Evolutionary conservation across 2,329 filamentous ascomycete species (phyloP).

Genomic region (Stemphylium lycopersici): DNA sequence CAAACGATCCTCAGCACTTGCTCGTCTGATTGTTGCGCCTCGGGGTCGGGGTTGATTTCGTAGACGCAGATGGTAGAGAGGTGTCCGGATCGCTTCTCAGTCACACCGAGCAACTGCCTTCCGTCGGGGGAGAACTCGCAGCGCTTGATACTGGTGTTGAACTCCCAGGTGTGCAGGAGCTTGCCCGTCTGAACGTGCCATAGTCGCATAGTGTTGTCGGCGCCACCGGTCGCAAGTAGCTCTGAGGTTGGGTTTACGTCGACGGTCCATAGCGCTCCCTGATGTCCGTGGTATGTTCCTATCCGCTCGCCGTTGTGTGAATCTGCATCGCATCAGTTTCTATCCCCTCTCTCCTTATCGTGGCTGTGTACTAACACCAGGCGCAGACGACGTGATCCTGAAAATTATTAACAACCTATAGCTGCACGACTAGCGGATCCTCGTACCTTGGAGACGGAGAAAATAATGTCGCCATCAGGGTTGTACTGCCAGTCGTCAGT

Average conservation of each 20-base stretch:
- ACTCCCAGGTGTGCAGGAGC: slow-evolving; percentile 96
- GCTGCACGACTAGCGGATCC: not conserved
- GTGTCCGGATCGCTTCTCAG: slow-evolving; percentile 98
- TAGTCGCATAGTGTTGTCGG: slow-evolving; percentile 96
- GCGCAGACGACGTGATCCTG: slow-evolving; percentile 90
- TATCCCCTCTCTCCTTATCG: not conserved
- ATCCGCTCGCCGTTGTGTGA: slow-evolving; percentile 97
- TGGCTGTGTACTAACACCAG: slow-evolving; percentile 65
- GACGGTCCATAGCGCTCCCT: slow-evolving; percentile 98
- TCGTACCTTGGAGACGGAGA: slow-evolving; percentile 67
- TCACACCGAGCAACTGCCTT: slow-evolving; percentile 86
- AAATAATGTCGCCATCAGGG: slow-evolving; percentile 93
- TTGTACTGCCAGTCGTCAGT: slow-evolving; percentile 54
- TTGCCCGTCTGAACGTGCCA: slow-evolving; percentile 96
- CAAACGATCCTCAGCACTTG: slow-evolving; percentile 86
- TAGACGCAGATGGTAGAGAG: slow-evolving; percentile 92
- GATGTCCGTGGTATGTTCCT: slow-evolving; percentile 92
- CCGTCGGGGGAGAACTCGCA: slow-evolving; percentile 98
- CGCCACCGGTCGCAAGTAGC: slow-evolving; percentile 91
- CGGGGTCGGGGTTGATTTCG: slow-evolving; percentile 82
- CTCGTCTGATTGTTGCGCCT: slow-evolving; percentile 85
- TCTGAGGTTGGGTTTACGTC: slow-evolving; percentile 92
- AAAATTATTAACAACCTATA: slow-evolving; percentile 1
- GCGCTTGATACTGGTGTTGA: slow-evolving; percentile 94
- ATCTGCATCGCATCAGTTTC: slow-evolving; percentile 48